Percentiles rank a stretch among this genome's conserved stretches.
phyloP scores from a whole-genome alignment of 148 eudicot species.

The Amaranthus cruentus region DNA sequence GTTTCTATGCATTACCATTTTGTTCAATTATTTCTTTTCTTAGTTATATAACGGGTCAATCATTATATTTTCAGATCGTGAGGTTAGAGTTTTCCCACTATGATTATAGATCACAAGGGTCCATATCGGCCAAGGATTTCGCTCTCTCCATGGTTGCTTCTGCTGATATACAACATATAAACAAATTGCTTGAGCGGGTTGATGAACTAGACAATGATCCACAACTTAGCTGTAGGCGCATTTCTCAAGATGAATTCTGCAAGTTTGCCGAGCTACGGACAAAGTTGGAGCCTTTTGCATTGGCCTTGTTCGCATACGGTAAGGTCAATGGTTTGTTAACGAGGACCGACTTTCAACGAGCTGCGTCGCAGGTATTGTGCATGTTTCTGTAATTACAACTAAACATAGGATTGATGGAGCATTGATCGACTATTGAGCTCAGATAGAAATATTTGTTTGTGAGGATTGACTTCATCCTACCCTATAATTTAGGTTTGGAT shows the following conservation, averaged over 20 bases:
- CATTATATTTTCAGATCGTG: conserved; percentile 35
- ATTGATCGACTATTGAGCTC: too few species aligned
- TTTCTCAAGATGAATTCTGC: conserved; percentile 47
- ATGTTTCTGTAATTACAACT: too few species aligned
- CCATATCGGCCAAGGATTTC: conserved; percentile 63
- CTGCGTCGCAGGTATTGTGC: conserved; percentile 54
- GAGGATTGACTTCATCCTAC: too few species aligned
- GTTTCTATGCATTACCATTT: neutral
- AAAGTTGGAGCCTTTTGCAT: conserved; percentile 50
- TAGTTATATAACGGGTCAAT: neutral
- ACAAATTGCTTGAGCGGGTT: conserved; percentile 55
- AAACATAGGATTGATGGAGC: too few species aligned
- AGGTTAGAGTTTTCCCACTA: conserved; percentile 62
- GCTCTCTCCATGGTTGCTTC: conserved; percentile 78
- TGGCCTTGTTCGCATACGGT: conserved; percentile 55
- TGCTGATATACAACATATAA: conserved; percentile 52
- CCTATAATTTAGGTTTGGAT: too few species aligned
- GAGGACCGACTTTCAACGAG: conserved; percentile 57
- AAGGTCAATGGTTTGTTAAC: conserved; percentile 49
- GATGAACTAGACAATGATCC: conserved; percentile 47
- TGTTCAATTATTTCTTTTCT: neutral
- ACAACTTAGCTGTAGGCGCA: conserved; percentile 33
- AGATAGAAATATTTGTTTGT: too few species aligned
- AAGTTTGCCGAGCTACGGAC: conserved; percentile 54
- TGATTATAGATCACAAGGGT: conserved; percentile 48